A percentile compares a stretch with the other conserved stretches of the same genome.
Conservation (phyloP, 805 yeast genomes). For the Suhomyces sp. region DNA sequence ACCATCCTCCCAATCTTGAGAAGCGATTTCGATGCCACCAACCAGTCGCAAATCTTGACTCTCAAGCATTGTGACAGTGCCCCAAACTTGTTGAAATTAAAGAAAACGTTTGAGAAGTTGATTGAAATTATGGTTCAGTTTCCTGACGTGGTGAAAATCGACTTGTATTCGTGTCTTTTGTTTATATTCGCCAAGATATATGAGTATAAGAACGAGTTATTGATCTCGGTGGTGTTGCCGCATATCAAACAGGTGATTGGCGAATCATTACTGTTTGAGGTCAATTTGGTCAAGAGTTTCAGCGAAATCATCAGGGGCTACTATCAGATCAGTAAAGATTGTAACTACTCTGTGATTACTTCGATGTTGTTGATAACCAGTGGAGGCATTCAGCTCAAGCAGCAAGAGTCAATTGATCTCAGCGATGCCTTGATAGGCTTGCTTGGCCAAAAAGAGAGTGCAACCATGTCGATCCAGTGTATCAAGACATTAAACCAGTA, state of each 20-base stretch:
- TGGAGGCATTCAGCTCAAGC: slow-evolving; percentile 29
- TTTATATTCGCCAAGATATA: slow-evolving; percentile 59
- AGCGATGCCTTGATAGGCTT: slow-evolving; percentile 24
- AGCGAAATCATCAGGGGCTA: slow-evolving; percentile 19
- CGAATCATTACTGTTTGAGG: slow-evolving; percentile 17
- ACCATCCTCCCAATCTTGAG: slow-evolving; percentile 58
- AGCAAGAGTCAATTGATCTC: slow-evolving; percentile 20
- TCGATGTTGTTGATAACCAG: slow-evolving; percentile 32
- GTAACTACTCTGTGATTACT: slow-evolving; percentile 31
- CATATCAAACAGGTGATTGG: slow-evolving; percentile 33
- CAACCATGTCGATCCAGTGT: slow-evolving; percentile 48
- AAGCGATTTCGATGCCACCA: slow-evolving; percentile 37
- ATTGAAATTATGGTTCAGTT: slow-evolving; percentile 63
- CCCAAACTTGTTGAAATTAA: slow-evolving; percentile 43
- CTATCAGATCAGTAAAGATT: slow-evolving; percentile 14
- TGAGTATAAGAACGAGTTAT: slow-evolving; percentile 39
- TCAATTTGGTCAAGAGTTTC: slow-evolving; percentile 26
- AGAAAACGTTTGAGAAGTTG: slow-evolving; percentile 48
- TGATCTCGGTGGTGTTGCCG: slow-evolving; percentile 49
- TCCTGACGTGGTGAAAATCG: slow-evolving; percentile 66
- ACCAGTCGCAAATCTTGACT: slow-evolving; percentile 21
- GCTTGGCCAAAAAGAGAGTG: slow-evolving; percentile 19
- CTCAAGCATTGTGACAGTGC: slow-evolving; percentile 31
- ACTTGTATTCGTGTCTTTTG: slow-evolving; percentile 67
- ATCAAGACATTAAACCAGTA: slow-evolving; percentile 53